A percentile compares a stretch with the other conserved stretches of the same genome.
Conservation (phyloP, 768 basidiomycete genomes). For the Kwoniella botswanensis region DNA sequence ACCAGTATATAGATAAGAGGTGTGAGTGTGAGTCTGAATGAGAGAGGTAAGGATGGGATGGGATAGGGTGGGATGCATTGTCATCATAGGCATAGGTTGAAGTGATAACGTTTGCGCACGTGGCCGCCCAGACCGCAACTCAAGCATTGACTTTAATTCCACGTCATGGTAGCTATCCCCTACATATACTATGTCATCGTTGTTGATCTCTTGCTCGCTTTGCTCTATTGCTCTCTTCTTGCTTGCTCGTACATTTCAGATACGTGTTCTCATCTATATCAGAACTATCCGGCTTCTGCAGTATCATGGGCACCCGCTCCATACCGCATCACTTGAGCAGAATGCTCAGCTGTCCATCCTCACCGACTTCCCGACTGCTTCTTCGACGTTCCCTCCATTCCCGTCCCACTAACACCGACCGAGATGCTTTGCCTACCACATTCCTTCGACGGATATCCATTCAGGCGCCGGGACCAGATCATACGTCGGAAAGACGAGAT, state of each 20-base stretch:
- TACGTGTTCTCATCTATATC: no score
- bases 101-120: neutral
- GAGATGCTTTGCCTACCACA: neutral
- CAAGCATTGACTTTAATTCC: neutral
- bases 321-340: no score
- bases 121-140: neutral
- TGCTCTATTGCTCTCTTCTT: no score
- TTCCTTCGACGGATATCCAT: neutral
- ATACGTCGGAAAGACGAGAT: conserved; percentile 1
- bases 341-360: neutral
- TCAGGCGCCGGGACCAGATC: conserved; percentile 7
- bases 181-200: neutral
- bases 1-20: no score
- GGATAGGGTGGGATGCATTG: neutral
- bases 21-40: no score
- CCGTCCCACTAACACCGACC: neutral
- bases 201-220: no score
- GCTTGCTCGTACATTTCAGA: no score
- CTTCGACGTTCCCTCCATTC: neutral
- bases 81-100: neutral
- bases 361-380: neutral
- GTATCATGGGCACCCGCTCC: no score
- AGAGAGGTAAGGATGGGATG: no score
- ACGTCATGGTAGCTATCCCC: neutral
- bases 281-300: no score